Percentiles rank a stretch among this genome's conserved stretches.
phyloP scores from a whole-genome alignment of 371 early-diverging fungal genomes.

The Coemansia sp. region DNA sequence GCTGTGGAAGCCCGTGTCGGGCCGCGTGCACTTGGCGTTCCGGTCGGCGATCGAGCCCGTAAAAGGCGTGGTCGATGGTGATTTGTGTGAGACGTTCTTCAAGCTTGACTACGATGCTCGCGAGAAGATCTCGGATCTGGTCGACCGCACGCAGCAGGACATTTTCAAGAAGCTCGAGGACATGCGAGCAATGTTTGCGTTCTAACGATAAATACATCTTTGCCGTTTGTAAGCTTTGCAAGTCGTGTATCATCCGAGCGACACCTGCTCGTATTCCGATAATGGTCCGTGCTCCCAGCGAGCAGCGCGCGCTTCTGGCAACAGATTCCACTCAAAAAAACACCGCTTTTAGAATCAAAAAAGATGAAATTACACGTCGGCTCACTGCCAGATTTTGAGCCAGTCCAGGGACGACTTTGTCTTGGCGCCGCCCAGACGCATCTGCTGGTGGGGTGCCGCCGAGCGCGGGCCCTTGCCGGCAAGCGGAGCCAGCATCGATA shows the following conservation, averaged over 20 bases:
- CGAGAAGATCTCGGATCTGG: constrained; percentile 73
- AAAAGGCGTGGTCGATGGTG: constrained; percentile 87
- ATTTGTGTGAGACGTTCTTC: constrained; percentile 78
- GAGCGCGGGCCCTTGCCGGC: constrained; percentile 7
- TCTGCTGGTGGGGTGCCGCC: constrained; percentile 3
- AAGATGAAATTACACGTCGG: background rate
- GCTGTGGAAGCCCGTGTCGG: constrained; percentile 72
- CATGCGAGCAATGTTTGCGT: constrained; percentile 59
- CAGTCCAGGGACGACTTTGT: constrained; percentile 48
- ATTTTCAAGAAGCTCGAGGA: constrained; percentile 93
- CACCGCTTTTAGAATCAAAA: too few relatives aligned
- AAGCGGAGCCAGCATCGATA: constrained; percentile 43
- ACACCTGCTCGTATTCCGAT: too few relatives aligned
- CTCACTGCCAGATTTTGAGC: constrained; percentile 44
- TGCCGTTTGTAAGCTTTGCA: too few relatives aligned
- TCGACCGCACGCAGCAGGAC: constrained; percentile 86
- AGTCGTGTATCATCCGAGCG: too few relatives aligned
- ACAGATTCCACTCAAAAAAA: too few relatives aligned
- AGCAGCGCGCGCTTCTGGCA: too few relatives aligned
- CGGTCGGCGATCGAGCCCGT: constrained; percentile 82
- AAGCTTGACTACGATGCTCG: constrained; percentile 43
- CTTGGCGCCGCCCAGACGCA: constrained; percentile 26
- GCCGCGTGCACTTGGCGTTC: constrained; percentile 88
- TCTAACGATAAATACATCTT: constrained; percentile 12
- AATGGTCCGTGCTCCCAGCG: too few relatives aligned